Conservation (phyloP, 805 yeast species). For the Pichia manshurica region DNA sequence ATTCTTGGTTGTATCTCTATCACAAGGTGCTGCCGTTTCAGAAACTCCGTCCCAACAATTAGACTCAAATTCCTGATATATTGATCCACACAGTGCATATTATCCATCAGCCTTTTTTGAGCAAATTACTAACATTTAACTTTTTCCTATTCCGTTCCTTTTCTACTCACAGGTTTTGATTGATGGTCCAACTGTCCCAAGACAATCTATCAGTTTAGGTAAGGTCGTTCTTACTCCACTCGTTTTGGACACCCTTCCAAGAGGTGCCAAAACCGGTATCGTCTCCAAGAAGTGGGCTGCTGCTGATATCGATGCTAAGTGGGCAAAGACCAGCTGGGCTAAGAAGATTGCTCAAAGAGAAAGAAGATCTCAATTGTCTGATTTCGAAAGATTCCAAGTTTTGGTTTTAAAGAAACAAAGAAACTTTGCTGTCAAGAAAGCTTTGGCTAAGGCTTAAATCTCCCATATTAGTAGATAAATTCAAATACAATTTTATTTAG, state of each 20-base stretch:
- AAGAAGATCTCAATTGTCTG: conserved; percentile 88
- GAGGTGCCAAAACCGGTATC: conserved; percentile 85
- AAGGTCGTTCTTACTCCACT: conserved; percentile 91
- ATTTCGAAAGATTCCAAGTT: conserved; percentile 99
- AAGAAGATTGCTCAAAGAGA: conserved; percentile 94
- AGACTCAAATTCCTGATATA: too few species aligned
- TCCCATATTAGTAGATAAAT: too few species aligned
- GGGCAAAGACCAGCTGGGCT: conserved; percentile 96
- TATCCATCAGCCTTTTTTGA: too few species aligned
- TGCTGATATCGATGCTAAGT: conserved; percentile 80
- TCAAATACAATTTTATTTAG: not conserved
- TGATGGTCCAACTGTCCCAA: conserved; percentile 94
- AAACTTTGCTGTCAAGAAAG: conserved; percentile 90
- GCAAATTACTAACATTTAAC: conserved; percentile 14
- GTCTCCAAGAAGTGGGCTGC: conserved; percentile 92
- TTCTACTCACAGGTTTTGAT: conserved; percentile 59
- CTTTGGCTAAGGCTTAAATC: conserved; percentile 85
- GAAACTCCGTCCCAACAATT: too few species aligned
- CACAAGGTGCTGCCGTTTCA: too few species aligned
- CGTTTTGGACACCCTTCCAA: conserved; percentile 79
- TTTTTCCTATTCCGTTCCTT: not conserved
- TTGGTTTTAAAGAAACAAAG: conserved; percentile 95
- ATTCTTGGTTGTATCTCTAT: too few species aligned
- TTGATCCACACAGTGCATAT: too few species aligned
- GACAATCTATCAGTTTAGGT: conserved; percentile 87